Conservation (phyloP, 2,329 filamentous ascomycete genomes). For the Claviceps arundinis region DNA sequence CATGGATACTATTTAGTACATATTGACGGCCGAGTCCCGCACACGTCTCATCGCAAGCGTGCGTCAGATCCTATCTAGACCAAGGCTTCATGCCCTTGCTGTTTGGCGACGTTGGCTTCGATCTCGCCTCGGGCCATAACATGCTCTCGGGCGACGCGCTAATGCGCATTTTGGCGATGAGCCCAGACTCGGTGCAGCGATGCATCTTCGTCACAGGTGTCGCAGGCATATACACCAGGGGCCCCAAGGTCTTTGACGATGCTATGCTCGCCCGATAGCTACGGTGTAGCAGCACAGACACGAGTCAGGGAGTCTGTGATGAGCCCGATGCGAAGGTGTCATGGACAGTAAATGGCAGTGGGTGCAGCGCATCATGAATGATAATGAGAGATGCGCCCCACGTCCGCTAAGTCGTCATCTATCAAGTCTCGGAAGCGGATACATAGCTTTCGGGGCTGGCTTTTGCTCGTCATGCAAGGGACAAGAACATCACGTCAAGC, state of each 20-base stretch:
- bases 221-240: conserved; percentile 1
- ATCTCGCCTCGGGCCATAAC: background rate
- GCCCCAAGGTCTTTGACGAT: background rate
- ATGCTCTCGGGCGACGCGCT: conserved; percentile 4
- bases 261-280: background rate
- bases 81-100: conserved; percentile 2
- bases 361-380: background rate
- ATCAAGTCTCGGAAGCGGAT: background rate
- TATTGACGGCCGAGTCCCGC: background rate
- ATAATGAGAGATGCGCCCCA: conserved; percentile 1
- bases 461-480: background rate
- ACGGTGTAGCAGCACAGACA: background rate
- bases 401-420: background rate
- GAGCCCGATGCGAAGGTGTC: background rate
- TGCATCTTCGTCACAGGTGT: conserved; percentile 4
- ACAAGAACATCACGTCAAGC: too few relatives aligned
- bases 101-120: conserved; percentile 1
- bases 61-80: background rate
- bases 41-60: background rate
- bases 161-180: background rate
- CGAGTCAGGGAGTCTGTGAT: background rate
- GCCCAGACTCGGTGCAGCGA: background rate
- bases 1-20: background rate
- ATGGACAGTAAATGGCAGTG: conserved; percentile 3
- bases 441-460: background rate